Evolutionary conservation across 1,284 basidiomycete genomes (phyloP), one percentile per base, ranked within the genome.

Genomic region (Serendipita sp.): DNA sequence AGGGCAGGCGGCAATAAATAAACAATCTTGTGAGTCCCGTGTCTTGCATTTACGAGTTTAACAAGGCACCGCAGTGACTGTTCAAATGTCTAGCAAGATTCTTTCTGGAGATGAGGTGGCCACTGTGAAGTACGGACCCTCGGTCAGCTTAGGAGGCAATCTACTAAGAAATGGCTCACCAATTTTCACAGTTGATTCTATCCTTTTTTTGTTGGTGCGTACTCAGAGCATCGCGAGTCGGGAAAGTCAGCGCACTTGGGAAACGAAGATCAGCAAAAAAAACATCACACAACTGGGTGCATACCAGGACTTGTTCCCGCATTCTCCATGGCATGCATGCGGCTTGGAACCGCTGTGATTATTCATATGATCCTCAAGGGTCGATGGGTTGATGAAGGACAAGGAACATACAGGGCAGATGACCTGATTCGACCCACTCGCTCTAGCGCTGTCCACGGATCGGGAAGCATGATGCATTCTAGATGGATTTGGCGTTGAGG

Each of bases 71-170:
- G n/a, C 53, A 58, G 32, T 58, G 53, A 10, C 15, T 30, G n/a
- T 30, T 58, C 22, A 10, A 4, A 3, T 58, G 53, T 6, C 53
- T 4, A 10, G 53, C 17, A 8, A 58, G 6, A 26, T 58, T 58
- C 53, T 58, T 58, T n/a, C 30, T 58, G 17, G 53, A n/a, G 22
- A 58, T 10, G 30, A 58, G 53, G 32, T 58, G 53, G n/a, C 53
- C 53, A 34, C 53, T 58, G n/a, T 2, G 32, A 29, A n/a, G 26
- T 34, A 8, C 53, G 30, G 4, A 10, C 15, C 15, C 53, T 58
- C 29, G 6, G 53, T 58, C 34, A 30, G 53, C 30, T 35, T 58
- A 30, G 17, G 10, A 26, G 32, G 8, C 17, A 30, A 8, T 12
- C 34, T 32, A 35, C 2, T 58, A 38, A 22, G 49, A 53, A 53